Evolutionary conservation across 345 rosid species (phyloP), one percentile per base, ranked within the genome.

Genomic region (Ceriops zippeliana): DNA sequence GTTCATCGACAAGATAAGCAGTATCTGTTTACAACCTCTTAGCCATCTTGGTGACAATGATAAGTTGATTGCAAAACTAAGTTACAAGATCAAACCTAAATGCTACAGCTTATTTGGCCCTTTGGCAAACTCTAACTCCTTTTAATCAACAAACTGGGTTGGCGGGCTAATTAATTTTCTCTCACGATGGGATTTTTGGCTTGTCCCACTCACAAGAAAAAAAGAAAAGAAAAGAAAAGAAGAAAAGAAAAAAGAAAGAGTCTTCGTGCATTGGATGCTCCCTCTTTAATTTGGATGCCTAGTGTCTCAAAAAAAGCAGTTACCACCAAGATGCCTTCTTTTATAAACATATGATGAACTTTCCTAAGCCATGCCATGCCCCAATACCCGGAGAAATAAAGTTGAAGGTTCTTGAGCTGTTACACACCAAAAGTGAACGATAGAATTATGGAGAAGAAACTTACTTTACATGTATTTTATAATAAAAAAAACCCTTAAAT

Each of bases 201-300:
- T 38, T 27, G 24, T 47, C 42, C 69, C 28, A 37, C 57, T 15
- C 42, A 66, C 49, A 13, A 42, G 3, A 38, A 11, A 10, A 10
- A 51, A 57, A 69, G 26, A 24, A 24, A 24, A 37, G 57, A 56
- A 69, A 61, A 37, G 13, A 42, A 11, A 37, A 10, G n/a, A 37
- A 62, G 51, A 69, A 61, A 37, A 37, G 13, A 42, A 11, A 37
- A 10, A 37, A 62, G 51, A 69, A 61, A 37, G 57, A 28, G 28
- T 46, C 61, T 21, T 27, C 1, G 42, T 65, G 65, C 79, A 75
- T 78, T 21, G 84, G 82, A 80, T 83, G 77, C 82, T 64, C 31
- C 65, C 5, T 30, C 68, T 35, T 35, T 60, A 24, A 46, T 51
- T 52, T 5, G 59, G 24, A 52, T 7, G 11, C 28, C 51, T 10